Conservation (phyloP, 306 rosid species). For the Calophaca sinica region DNA sequence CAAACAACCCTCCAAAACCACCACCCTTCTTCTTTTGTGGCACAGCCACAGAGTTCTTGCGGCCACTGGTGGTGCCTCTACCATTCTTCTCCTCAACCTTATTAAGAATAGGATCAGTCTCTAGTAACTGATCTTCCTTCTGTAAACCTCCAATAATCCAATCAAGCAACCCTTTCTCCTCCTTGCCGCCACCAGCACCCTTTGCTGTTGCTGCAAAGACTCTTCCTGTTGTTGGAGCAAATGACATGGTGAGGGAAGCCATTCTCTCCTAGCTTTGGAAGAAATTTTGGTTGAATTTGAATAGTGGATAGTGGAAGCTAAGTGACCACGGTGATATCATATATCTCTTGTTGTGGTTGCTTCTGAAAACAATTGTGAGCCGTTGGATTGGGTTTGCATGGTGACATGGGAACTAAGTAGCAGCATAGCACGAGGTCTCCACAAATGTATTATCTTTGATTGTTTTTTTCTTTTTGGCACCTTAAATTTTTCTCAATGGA, state of each 20-base stretch:
- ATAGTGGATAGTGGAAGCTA: slow-evolving; percentile 6
- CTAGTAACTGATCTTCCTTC: slow-evolving; percentile 75
- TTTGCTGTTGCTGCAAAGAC: slow-evolving; percentile 67
- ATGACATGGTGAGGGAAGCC: slow-evolving; percentile 74
- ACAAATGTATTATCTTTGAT: slow-evolving; percentile 68
- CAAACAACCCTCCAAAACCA: slow-evolving; percentile 77
- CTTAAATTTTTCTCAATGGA: background rate
- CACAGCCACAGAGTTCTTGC: slow-evolving; percentile 58
- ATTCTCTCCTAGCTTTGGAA: slow-evolving; percentile 36
- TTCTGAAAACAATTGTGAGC: slow-evolving; percentile 39
- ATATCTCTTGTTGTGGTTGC: slow-evolving; percentile 23
- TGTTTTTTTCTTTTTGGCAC: slow-evolving; percentile 16
- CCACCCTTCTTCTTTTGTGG: slow-evolving; percentile 78
- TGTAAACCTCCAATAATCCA: slow-evolving; percentile 71
- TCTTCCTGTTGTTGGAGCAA: slow-evolving; percentile 56
- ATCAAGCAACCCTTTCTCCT: slow-evolving; percentile 70
- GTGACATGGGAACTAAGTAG: background rate
- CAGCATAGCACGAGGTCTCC: slow-evolving; percentile 61
- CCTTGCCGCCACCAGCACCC: slow-evolving; percentile 62
- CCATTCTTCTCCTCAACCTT: slow-evolving; percentile 67
- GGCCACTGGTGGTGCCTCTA: slow-evolving; percentile 44
- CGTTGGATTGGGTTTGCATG: background rate
- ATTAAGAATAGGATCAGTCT: slow-evolving; percentile 77
- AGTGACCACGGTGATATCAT: slow-evolving; percentile 32
- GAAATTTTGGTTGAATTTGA: slow-evolving; percentile 36